These are phyloP conservation scores for Colletotrichum sp. DNA, from an alignment of 2,329 filamentous ascomycete genomes.

Conservation along the genomic window DNA sequence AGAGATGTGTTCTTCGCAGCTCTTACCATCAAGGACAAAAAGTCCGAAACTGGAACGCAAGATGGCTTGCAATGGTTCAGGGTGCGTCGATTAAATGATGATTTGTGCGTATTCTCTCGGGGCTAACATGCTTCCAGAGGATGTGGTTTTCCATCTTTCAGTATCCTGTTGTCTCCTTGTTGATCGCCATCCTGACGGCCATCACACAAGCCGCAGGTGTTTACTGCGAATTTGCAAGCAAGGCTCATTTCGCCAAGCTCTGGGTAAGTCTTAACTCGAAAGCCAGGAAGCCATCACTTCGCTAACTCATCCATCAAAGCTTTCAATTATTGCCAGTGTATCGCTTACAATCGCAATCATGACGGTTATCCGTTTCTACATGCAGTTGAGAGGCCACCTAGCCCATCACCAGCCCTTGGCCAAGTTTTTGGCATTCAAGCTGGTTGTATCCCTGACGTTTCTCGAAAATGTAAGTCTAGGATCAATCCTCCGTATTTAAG, in stretches of 20 bases:
- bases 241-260: constrained; percentile 32
- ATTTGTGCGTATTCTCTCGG: neutral
- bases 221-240: constrained; percentile 34
- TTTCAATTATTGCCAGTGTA: constrained; percentile 29
- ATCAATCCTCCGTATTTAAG: neutral
- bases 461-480: constrained; percentile 11
- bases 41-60: constrained; percentile 22
- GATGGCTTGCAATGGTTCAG: constrained; percentile 37
- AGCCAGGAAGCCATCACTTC: neutral
- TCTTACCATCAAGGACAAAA: constrained; percentile 33
- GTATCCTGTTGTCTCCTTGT: constrained; percentile 38
- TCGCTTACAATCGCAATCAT: constrained; percentile 28
- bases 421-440: constrained; percentile 30
- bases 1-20: constrained; percentile 40
- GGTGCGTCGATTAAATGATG: constrained; percentile 21
- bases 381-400: constrained; percentile 21
- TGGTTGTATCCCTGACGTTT: constrained; percentile 28
- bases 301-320: neutral
- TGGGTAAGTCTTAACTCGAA: constrained; percentile 18
- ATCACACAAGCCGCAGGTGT: constrained; percentile 31
- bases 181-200: constrained; percentile 45
- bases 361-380: constrained; percentile 25
- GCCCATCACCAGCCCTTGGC: constrained; percentile 24
- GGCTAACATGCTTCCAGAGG: constrained; percentile 22
- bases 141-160: constrained; percentile 43